A percentile compares a stretch with the other conserved stretches of the same genome.
phyloP scores from a whole-genome alignment of 129 eudicot genomes.

The Heracleum sosnowskyi region DNA sequence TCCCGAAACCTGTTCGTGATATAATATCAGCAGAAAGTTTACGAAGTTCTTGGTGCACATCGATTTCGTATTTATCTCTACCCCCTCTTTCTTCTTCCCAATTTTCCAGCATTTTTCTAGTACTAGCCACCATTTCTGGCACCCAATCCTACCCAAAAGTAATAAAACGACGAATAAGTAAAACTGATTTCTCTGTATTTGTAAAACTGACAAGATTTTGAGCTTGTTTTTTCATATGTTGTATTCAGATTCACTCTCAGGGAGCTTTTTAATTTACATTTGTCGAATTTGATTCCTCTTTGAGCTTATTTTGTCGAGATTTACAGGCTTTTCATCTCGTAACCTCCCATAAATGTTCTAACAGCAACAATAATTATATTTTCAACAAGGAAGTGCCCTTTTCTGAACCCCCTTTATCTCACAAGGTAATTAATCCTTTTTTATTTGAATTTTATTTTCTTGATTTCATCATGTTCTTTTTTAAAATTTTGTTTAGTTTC shows the following conservation, averaged over 20 bases:
- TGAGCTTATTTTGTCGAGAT: no score
- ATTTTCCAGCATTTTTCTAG: slow-evolving; percentile 35
- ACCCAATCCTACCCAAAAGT: slow-evolving; percentile 54
- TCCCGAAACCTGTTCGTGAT: slow-evolving; percentile 80
- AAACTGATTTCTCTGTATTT: neutral
- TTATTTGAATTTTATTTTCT: no score
- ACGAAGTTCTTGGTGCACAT: slow-evolving; percentile 58
- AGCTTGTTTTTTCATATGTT: no score
- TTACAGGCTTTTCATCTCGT: no score
- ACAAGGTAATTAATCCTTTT: neutral
- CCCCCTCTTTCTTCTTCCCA: slow-evolving; percentile 52
- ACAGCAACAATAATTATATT: no score
- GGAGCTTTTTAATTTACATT: no score
- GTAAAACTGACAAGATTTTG: no score
- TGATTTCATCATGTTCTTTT: neutral
- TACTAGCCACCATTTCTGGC: slow-evolving; percentile 69
- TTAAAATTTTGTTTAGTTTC: neutral
- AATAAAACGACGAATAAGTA: neutral
- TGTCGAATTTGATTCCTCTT: no score
- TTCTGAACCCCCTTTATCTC: neutral
- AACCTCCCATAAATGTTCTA: no score
- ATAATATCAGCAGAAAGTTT: slow-evolving; percentile 70
- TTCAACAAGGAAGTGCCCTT: neutral
- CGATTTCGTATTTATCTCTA: slow-evolving; percentile 44
- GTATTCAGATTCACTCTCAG: no score